Evolutionary conservation across 805 yeast genomes (phyloP).

Genomic region (Pichia membranifaciens): DNA sequence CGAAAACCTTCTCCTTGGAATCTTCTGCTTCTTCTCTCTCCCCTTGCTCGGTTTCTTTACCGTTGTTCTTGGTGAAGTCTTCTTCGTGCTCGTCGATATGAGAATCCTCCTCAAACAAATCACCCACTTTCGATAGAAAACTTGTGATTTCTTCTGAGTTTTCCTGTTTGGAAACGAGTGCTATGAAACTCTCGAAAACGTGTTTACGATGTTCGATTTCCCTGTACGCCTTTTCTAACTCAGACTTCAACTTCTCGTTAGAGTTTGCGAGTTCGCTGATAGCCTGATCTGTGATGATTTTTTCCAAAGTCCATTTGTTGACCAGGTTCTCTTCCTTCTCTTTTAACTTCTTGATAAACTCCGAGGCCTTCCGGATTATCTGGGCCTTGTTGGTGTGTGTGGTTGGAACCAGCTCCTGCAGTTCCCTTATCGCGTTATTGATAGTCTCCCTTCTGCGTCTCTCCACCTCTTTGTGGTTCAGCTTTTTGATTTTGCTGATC

Average conservation of each 20-base stretch:
- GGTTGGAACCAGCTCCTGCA: conserved; percentile 73
- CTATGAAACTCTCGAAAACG: conserved; percentile 21
- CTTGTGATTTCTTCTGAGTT: conserved; percentile 2
- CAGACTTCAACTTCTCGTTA: conserved; percentile 82
- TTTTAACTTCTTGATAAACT: conserved; percentile 81
- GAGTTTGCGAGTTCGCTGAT: conserved; percentile 77
- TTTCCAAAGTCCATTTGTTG: conserved; percentile 94
- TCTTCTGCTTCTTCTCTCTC: not conserved
- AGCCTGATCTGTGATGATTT: conserved; percentile 86
- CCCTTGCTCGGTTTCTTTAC: not conserved
- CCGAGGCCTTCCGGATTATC: conserved; percentile 81
- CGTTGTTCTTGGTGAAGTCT: conserved; percentile 1
- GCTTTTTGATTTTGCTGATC: conserved; percentile 54
- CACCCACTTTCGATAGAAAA: not conserved
- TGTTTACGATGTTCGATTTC: conserved; percentile 83
- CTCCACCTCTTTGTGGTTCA: conserved; percentile 94
- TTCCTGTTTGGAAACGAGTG: conserved; percentile 9
- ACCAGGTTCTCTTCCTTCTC: conserved; percentile 84
- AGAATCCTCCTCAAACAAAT: not conserved
- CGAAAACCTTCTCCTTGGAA: not conserved
- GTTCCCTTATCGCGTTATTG: conserved; percentile 77
- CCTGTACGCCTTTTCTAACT: conserved; percentile 85
- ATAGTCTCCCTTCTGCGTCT: conserved; percentile 86
- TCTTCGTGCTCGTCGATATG: conserved; percentile 8
- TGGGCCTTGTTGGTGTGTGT: conserved; percentile 88